Conservation (phyloP, 495 filamentous ascomycete species). For the Letharia columbiana region DNA sequence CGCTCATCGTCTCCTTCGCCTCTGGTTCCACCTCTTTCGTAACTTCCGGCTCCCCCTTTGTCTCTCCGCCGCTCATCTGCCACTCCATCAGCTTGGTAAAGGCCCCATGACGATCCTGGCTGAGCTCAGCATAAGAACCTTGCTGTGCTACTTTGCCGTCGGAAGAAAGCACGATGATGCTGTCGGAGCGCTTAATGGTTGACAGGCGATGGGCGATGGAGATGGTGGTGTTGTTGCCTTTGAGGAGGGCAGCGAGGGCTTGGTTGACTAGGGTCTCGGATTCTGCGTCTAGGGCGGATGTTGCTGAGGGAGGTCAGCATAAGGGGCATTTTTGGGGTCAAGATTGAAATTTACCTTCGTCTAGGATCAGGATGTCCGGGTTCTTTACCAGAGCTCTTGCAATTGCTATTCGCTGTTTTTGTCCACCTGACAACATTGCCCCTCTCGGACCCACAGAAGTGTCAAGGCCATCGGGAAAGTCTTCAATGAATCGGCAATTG, state of each 20-base stretch:
- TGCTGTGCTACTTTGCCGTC: constrained; percentile 86
- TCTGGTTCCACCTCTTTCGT: constrained; percentile 28
- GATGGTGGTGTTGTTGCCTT: constrained; percentile 87
- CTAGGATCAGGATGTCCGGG: constrained; percentile 90
- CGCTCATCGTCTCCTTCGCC: constrained; percentile 23
- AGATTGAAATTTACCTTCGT: constrained; percentile 45
- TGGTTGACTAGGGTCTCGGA: constrained; percentile 92
- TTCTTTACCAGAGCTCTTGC: constrained; percentile 90
- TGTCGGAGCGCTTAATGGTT: constrained; percentile 91
- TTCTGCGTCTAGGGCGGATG: constrained; percentile 91
- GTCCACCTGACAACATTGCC: constrained; percentile 87
- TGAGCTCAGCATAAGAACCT: constrained; percentile 72
- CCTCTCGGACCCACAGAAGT: constrained; percentile 89
- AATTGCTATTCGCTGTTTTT: constrained; percentile 97
- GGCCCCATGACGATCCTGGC: constrained; percentile 60
- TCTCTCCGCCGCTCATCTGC: constrained; percentile 86
- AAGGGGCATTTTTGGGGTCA: not conserved
- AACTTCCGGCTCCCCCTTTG: constrained; percentile 32
- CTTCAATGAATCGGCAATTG: constrained; percentile 92
- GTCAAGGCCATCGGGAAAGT: constrained; percentile 93
- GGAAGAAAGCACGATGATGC: constrained; percentile 76
- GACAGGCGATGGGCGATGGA: constrained; percentile 90
- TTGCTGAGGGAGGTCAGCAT: constrained; percentile 40
- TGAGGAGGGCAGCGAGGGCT: constrained; percentile 70
- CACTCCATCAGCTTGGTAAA: constrained; percentile 97